phyloP scores from a whole-genome alignment of 2,329 filamentous ascomycete species.

The Lecanoromycetidae sp. region DNA sequence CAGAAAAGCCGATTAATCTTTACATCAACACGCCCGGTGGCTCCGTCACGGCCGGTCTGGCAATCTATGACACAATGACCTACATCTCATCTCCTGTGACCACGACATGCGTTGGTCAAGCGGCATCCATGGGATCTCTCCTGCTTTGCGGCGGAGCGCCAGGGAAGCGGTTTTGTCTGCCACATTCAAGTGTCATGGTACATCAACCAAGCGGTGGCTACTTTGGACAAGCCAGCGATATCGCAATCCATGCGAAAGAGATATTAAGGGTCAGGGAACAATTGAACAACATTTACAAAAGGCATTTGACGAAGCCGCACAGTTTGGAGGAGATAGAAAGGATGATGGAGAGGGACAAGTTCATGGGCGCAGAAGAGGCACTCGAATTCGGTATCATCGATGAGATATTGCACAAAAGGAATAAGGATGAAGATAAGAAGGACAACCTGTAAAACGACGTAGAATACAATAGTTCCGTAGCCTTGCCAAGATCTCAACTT shows the following conservation, averaged over 20 bases:
- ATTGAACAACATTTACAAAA: conserved; percentile 79
- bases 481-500: too few species aligned
- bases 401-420: conserved; percentile 52
- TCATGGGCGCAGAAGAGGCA: conserved; percentile 79
- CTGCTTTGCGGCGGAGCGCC: conserved; percentile 74
- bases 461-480: not conserved
- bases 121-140: conserved; percentile 87
- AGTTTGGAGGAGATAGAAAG: conserved; percentile 74
- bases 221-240: conserved; percentile 59
- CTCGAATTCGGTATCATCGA: conserved; percentile 85
- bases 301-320: conserved; percentile 70
- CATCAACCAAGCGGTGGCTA: conserved; percentile 82
- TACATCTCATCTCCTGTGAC: conserved; percentile 90
- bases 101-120: conserved; percentile 89
- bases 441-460: not conserved
- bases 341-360: conserved; percentile 95
- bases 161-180: conserved; percentile 76
- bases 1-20: conserved; percentile 87
- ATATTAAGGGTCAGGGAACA: conserved; percentile 76
- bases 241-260: conserved; percentile 94
- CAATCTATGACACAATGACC: conserved; percentile 98
- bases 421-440: conserved; percentile 13
- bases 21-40: conserved; percentile 97
- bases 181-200: conserved; percentile 93
- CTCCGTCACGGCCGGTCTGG: conserved; percentile 69